Evolutionary conservation across 1,139 yeast species (phyloP).

Genomic region (Debaryomyces coudertii): DNA sequence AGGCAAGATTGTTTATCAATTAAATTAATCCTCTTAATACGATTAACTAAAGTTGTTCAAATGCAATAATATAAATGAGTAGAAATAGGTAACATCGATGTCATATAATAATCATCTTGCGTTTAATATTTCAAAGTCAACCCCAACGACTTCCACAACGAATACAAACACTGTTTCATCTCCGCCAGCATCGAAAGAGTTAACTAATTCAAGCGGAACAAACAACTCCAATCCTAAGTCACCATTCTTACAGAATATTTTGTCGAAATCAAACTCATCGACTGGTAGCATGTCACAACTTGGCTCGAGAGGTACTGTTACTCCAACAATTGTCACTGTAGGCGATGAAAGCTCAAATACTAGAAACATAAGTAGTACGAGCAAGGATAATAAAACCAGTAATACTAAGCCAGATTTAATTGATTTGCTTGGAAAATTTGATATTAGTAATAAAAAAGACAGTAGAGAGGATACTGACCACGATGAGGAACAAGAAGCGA

Average conservation of each 20-base stretch:
- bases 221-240: constrained; percentile 17
- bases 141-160: constrained; percentile 50
- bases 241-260: constrained; percentile 25
- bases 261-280: constrained; percentile 18
- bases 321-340: constrained; percentile 31
- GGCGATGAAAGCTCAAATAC: constrained; percentile 17
- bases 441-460: constrained; percentile 23
- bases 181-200: constrained; percentile 16
- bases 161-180: constrained; percentile 36
- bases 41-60: neutral
- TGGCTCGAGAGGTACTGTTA: constrained; percentile 19
- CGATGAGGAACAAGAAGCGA: constrained; percentile 16
- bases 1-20: neutral
- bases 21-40: neutral
- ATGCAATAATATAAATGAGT: constrained; percentile 1
- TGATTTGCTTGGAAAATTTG: constrained; percentile 46
- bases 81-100: constrained; percentile 20
- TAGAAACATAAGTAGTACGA: neutral
- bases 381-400: constrained; percentile 1
- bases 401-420: constrained; percentile 34
- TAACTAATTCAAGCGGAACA: constrained; percentile 25
- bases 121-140: constrained; percentile 44
- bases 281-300: constrained; percentile 13
- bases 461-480: constrained; percentile 12
- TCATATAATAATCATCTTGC: constrained; percentile 38